phyloP scores from a whole-genome alignment of 441 rosid genomes.

The Jatropha multifida region DNA sequence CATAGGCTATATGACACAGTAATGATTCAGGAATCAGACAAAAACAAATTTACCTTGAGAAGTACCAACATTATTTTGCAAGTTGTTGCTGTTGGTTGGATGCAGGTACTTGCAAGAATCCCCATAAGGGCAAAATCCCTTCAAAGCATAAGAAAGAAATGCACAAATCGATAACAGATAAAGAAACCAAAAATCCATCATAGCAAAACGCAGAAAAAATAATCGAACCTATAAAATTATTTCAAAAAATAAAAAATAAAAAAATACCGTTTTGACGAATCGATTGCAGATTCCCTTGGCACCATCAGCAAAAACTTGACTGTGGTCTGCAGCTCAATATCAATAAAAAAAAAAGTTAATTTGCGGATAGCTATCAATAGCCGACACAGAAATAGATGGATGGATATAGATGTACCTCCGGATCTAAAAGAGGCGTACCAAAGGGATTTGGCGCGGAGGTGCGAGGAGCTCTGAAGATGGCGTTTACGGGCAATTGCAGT shows the following conservation, averaged over 20 bases:
- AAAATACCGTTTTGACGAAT: slow-evolving; percentile 51
- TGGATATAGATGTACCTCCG: slow-evolving; percentile 6
- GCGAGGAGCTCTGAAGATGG: slow-evolving; percentile 75
- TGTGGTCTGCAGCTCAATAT: slow-evolving; percentile 4
- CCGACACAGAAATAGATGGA: neutral
- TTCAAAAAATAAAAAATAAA: slow-evolving; percentile 10
- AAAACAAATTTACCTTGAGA: slow-evolving; percentile 26
- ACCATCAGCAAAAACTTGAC: neutral
- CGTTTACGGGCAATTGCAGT: slow-evolving; percentile 74
- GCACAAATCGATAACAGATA: neutral
- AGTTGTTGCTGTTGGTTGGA: slow-evolving; percentile 36
- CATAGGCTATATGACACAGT: neutral
- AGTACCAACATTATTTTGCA: slow-evolving; percentile 30
- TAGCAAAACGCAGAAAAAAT: neutral
- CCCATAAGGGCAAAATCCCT: slow-evolving; percentile 83
- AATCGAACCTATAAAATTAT: neutral
- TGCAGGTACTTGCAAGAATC: slow-evolving; percentile 82
- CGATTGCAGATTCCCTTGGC: slow-evolving; percentile 62
- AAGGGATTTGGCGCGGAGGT: slow-evolving; percentile 76
- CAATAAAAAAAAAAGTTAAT: neutral
- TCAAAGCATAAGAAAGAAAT: slow-evolving; percentile 10
- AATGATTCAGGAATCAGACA: neutral
- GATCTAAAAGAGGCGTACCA: slow-evolving; percentile 54
- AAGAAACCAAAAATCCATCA: neutral
- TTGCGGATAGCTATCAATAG: neutral